Evolutionary conservation across 768 basidiomycete genomes (phyloP).

Genomic region (Tricholoma matsutake): DNA sequence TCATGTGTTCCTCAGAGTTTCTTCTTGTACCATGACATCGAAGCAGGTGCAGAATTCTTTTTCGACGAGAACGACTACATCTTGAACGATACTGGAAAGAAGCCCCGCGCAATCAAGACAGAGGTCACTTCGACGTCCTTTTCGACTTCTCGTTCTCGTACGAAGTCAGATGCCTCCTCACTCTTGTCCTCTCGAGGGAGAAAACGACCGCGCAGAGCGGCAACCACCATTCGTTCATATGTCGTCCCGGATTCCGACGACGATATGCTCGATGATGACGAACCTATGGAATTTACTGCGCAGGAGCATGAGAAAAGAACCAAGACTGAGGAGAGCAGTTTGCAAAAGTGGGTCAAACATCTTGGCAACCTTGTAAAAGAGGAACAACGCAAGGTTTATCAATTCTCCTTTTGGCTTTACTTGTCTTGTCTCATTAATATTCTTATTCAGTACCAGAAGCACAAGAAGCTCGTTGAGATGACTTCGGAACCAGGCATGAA

Average conservation of each 20-base stretch:
- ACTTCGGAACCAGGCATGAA: conserved; percentile 40
- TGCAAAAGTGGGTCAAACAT: conserved; percentile 70
- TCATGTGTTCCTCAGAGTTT: conserved; percentile 36
- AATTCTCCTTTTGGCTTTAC: neutral
- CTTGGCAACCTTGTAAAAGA: conserved; percentile 55
- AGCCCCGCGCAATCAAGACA: conserved; percentile 36
- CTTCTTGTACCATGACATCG: conserved; percentile 58
- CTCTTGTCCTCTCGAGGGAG: conserved; percentile 26
- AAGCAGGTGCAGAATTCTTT: conserved; percentile 65
- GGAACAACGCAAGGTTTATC: conserved; percentile 66
- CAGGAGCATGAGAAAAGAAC: conserved; percentile 32
- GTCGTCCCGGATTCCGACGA: conserved; percentile 70
- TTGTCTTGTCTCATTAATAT: conserved; percentile 2
- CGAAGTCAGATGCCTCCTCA: conserved; percentile 18
- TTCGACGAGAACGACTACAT: conserved; percentile 69
- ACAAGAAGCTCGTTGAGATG: conserved; percentile 54
- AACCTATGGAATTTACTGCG: conserved; percentile 17
- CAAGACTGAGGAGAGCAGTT: conserved; percentile 36
- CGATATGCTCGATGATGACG: conserved; percentile 46
- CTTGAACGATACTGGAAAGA: conserved; percentile 24
- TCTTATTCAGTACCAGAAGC: conserved; percentile 53
- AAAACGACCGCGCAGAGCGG: conserved; percentile 61
- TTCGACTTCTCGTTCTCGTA: conserved; percentile 20
- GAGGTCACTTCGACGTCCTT: conserved; percentile 33
- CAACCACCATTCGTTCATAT: conserved; percentile 57